Conservation (phyloP, 163 green algal genomes). For the Trebouxia gelatinosa region DNA sequence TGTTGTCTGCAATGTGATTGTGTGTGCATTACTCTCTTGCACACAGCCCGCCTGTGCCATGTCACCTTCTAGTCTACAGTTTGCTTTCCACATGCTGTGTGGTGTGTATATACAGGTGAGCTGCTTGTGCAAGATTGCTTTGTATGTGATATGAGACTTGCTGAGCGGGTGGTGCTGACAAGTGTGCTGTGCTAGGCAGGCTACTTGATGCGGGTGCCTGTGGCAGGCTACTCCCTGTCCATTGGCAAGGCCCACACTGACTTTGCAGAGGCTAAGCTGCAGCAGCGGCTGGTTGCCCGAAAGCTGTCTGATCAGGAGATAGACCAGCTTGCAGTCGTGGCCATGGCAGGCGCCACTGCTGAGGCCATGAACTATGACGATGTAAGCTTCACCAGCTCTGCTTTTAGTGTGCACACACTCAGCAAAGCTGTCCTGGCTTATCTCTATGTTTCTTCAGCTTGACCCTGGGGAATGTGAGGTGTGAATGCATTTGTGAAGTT, state of each 20-base stretch:
- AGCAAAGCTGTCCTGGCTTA: not conserved
- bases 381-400: constrained; percentile 43
- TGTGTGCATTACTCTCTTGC: too few species aligned
- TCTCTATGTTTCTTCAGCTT: not conserved
- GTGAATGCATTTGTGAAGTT: too few species aligned
- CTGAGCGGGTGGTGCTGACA: too few species aligned
- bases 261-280: constrained; percentile 76
- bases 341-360: constrained; percentile 82
- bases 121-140: not conserved
- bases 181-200: not conserved
- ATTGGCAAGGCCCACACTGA: constrained; percentile 86
- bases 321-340: constrained; percentile 70
- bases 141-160: too few species aligned
- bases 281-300: constrained; percentile 55
- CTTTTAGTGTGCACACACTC: not conserved
- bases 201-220: constrained; percentile 72
- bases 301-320: constrained; percentile 78
- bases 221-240: constrained; percentile 78
- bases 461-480: too few species aligned
- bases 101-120: too few species aligned
- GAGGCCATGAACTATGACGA: constrained; percentile 86
- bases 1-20: too few species aligned
- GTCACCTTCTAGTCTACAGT: too few species aligned
- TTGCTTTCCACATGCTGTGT: too few species aligned
- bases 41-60: too few species aligned